phyloP scores from a whole-genome alignment of 1,139 yeast genomes.

The Pneumocystis jirovecii region DNA sequence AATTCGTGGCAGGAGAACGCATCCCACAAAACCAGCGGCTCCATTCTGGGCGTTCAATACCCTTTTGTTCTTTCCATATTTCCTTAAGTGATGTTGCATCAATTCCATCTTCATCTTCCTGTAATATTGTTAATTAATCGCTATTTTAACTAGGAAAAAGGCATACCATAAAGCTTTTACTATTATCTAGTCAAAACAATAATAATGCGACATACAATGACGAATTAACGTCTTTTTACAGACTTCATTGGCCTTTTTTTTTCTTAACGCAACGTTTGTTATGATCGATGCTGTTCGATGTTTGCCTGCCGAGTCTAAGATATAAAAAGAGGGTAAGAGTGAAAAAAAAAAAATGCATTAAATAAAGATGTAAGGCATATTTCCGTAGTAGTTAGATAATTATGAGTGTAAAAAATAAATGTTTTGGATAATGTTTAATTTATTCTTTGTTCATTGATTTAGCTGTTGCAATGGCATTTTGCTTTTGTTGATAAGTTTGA shows the following conservation, averaged over 20 bases:
- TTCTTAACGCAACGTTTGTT: neutral
- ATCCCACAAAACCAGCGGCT: neutral
- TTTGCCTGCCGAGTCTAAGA: neutral
- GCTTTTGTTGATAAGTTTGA: constrained; percentile 51
- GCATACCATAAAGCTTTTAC: neutral
- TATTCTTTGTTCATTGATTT: constrained; percentile 9
- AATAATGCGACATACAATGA: neutral
- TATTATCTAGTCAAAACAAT: neutral
- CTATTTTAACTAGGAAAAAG: neutral
- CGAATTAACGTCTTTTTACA: neutral
- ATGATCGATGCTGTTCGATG: neutral
- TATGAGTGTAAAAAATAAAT: neutral
- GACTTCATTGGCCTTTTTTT: neutral
- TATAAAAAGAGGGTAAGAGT: too few species aligned
- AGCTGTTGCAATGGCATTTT: constrained; percentile 42
- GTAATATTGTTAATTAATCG: neutral
- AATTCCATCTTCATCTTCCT: neutral
- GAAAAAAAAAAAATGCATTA: neutral
- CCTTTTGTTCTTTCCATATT: neutral
- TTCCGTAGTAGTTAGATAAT: neutral
- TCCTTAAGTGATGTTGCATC: neutral
- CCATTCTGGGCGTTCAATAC: neutral
- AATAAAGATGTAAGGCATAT: neutral
- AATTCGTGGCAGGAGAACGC: neutral
- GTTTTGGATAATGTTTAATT: neutral